Evolutionary conservation across 2,329 filamentous ascomycete species (phyloP), one percentile per base, ranked within the genome.

Genomic region (Aspergillus ibericus): DNA sequence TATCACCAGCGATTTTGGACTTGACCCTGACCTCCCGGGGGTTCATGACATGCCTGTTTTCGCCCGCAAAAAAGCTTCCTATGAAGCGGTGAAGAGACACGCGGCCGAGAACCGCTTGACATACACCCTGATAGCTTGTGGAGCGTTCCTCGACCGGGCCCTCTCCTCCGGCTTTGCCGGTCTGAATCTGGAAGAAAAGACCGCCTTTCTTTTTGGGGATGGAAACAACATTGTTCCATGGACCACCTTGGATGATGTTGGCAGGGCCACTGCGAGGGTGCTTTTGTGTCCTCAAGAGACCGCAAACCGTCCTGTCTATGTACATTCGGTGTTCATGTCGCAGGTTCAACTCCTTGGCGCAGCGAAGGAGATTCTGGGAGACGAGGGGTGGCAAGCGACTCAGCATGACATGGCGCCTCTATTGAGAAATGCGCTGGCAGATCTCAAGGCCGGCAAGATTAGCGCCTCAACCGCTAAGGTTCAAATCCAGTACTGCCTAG

Each of bases 1-100:
- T 25, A 46, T 46, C n/a, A 46, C 42, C 13, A 46, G 42, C 9
- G 59, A 59, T 13, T 67, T 60, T 52, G 63, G 63, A 13, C 57
- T 65, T 36, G 63, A 65, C 34, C 63, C 63, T 42, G 61, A 62
- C 18, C 32, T 63, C 6, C 63, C 63, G n/a, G 61, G 57, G 4
- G 36, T 65, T 22, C 57, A 60, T 15, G 55, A 62, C 6, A 55
- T 65, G 50, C 63, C 63, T 9, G 61, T 65, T 7, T 65, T 65
- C 13, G 52, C 36, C 34, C 61, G 61, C 13, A 65, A 65, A 49
- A 54, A 59, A 20, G 59, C 42, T 8, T 55, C 61, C n/a, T 65
- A 65, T 29, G 55, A 58, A 9, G 57, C 61, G 13, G 61, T 63
- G 9, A 63, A 65, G 42, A 57, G 51, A 32, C 55, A 63, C 29